These are phyloP conservation scores for Eucalyptus erythrocorys DNA, from an alignment of 345 rosid genomes.

Conservation along the genomic window DNA sequence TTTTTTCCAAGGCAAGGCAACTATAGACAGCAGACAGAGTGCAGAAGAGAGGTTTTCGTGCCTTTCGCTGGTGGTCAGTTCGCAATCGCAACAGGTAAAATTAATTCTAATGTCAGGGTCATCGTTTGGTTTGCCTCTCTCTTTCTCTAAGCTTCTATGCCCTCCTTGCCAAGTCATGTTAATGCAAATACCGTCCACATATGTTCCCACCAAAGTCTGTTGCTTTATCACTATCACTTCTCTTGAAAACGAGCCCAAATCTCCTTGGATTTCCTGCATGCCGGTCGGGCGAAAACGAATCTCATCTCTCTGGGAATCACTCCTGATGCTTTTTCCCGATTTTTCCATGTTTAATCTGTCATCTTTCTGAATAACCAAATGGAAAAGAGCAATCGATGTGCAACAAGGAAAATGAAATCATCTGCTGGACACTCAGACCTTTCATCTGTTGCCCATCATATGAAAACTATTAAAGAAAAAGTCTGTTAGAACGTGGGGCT, in stretches of 20 bases:
- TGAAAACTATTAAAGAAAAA: neutral
- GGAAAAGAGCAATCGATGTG: neutral
- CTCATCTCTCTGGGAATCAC: neutral
- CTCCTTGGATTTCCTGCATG: neutral
- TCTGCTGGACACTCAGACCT: neutral
- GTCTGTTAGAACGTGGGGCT: neutral
- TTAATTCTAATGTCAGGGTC: neutral
- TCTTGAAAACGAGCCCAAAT: neutral
- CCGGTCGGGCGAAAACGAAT: neutral
- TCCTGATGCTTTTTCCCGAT: neutral
- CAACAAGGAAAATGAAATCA: neutral
- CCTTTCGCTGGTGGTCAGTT: neutral
- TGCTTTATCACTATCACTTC: neutral
- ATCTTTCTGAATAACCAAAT: neutral
- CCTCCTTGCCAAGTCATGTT: neutral
- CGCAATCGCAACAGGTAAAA: neutral
- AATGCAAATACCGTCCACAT: neutral
- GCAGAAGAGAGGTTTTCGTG: neutral
- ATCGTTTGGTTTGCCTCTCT: neutral
- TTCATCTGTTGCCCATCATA: neutral
- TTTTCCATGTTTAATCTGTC: neutral
- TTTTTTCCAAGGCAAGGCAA: slow-evolving; percentile 10
- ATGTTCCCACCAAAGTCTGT: neutral
- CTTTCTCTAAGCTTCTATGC: neutral
- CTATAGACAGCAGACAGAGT: neutral